Evolutionary conservation across 169 alveolate species (phyloP), one percentile per base, ranked within the genome.

Genomic region (Plasmodium inui): DNA sequence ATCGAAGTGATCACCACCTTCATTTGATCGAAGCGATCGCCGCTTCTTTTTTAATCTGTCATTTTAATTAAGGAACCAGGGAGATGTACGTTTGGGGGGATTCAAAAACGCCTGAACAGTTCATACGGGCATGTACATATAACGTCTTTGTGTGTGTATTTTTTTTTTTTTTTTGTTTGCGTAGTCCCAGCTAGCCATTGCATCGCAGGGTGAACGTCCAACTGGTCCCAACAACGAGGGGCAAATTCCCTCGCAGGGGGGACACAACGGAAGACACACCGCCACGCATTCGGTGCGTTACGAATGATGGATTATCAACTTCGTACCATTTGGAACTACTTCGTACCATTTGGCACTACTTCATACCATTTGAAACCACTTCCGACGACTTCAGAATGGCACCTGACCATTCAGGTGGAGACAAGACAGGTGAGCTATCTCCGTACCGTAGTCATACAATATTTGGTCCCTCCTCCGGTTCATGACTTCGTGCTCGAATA

Each of bases 341-440:
- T n/a, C n/a, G n/a, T n/a, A n/a, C n/a, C n/a, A n/a, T n/a, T n/a
- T n/a, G n/a, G n/a, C n/a, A n/a, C n/a, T n/a, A n/a, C n/a, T n/a
- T n/a, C n/a, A n/a, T n/a, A n/a, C n/a, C n/a, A n/a, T n/a, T n/a
- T n/a, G n/a, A n/a, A n/a, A n/a, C 3, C 19, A 46, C n/a, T 46
- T 9, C 57, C 4, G 0, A 12, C 57, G 0, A 19, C 32, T 50
- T 82, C 61, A 85, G 39, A 85, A 85, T 14, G 41, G 61, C 26
- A 50, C 73, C 61, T 85, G 76, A 44, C 80, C 39, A 70, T 37
- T 74, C 79, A 32, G 44, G 39, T 73, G 76, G 8, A 85, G 57
- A 41, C 93, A 85, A 76, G 93, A 85, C 17, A 85, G 61, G 67
- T 85, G 86, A 6, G 93, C 93, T 32, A 85, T n/a, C 41, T 85